phyloP scores from a whole-genome alignment of 345 rosid genomes.

The Rhodamnia argentea region DNA sequence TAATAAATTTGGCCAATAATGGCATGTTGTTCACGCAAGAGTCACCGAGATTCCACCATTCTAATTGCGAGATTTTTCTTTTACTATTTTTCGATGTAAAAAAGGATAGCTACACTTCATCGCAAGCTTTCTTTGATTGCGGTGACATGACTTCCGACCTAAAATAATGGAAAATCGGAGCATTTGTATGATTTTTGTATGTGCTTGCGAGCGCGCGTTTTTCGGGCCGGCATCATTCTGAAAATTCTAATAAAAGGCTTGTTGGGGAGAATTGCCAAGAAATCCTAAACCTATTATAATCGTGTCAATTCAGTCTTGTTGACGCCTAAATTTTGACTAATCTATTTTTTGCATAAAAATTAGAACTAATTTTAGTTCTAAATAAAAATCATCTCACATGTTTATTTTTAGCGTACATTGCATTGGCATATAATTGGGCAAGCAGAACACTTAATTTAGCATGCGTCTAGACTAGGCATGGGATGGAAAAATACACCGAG shows the following conservation, averaged over 20 bases:
- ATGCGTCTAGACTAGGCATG: too few species aligned
- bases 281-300: too few species aligned
- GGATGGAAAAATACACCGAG: too few species aligned
- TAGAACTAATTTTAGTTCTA: too few species aligned
- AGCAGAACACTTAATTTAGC: too few species aligned
- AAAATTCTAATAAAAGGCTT: neutral
- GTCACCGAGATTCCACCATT: neutral
- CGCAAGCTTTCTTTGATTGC: neutral
- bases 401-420: too few species aligned
- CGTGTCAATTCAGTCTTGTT: too few species aligned
- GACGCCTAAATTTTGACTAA: too few species aligned
- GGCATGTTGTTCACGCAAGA: neutral
- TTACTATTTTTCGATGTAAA: neutral
- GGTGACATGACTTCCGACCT: neutral
- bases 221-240: neutral
- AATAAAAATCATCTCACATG: too few species aligned
- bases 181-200: neutral
- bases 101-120: neutral
- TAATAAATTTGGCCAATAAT: neutral
- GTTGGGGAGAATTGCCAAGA: neutral
- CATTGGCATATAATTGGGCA: too few species aligned
- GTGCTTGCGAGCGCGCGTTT: neutral
- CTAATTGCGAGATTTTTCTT: neutral
- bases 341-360: too few species aligned
- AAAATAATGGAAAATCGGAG: neutral